A percentile compares a stretch with the other conserved stretches of the same genome.
Evolutionary conservation across 2,329 filamentous ascomycete species (phyloP).

Genomic region (Verticillium nonalfalfae): DNA sequence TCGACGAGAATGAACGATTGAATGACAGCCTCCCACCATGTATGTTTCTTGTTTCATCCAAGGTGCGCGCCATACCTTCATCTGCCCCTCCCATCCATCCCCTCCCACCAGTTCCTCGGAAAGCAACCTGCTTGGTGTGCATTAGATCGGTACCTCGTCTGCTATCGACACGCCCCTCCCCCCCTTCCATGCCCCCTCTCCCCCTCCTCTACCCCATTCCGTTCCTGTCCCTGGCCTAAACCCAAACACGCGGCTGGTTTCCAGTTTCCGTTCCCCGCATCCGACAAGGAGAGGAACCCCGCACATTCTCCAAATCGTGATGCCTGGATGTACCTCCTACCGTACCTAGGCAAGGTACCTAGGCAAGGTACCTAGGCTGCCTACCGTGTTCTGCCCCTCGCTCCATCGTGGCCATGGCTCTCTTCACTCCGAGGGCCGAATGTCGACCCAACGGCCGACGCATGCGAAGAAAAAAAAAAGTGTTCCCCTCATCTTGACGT

Average conservation of each 20-base stretch:
- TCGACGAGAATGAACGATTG: not conserved
- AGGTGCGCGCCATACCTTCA: no score
- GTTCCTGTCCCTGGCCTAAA: not conserved
- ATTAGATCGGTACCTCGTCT: not conserved
- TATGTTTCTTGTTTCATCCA: not conserved
- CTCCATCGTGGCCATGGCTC: not conserved
- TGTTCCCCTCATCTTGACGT: not conserved
- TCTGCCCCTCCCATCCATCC: no score
- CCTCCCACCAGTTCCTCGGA: no score
- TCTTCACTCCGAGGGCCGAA: not conserved
- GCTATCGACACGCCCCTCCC: conserved; percentile 7
- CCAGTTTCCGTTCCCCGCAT: not conserved
- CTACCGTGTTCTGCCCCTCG: no score
- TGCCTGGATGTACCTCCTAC: not conserved
- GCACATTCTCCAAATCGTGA: not conserved
- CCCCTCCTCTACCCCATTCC: not conserved
- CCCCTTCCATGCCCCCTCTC: no score
- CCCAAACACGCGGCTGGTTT: not conserved
- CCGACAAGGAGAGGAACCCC: not conserved
- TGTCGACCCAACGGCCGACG: not conserved
- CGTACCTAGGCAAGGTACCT: no score
- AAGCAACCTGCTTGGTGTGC: no score
- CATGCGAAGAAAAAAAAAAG: not conserved
- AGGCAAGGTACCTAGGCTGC: no score
- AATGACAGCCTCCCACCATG: not conserved